Conservation (phyloP, 2,329 filamentous ascomycete genomes). For the Colletotrichum simmondsii region DNA sequence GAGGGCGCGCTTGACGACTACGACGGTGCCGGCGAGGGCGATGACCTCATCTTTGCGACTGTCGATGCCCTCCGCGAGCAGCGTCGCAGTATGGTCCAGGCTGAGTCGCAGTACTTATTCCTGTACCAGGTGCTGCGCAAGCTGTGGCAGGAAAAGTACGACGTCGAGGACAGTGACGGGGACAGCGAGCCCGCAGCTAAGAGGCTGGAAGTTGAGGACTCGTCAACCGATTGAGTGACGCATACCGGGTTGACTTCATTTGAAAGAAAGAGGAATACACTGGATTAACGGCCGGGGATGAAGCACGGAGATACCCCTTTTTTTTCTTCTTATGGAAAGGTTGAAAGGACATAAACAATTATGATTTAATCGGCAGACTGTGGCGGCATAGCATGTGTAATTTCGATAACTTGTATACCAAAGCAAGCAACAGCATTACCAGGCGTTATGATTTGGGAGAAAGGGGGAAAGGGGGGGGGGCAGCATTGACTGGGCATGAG, state of each 20-base stretch:
- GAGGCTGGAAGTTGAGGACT: constrained; percentile 62
- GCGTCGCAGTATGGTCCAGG: constrained; percentile 95
- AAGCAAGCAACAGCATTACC: constrained; percentile 7
- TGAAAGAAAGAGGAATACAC: no score
- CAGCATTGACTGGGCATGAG: not conserved
- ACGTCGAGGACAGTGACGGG: constrained; percentile 46
- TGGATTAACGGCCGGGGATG: not conserved
- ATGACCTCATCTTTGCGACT: constrained; percentile 79
- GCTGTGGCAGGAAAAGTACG: constrained; percentile 76
- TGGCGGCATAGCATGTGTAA: constrained; percentile 15
- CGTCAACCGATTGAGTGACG: constrained; percentile 47
- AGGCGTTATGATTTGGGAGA: constrained; percentile 10
- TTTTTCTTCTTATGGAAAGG: not conserved
- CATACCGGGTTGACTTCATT: not conserved
- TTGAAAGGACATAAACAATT: not conserved
- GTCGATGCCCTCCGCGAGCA: constrained; percentile 88
- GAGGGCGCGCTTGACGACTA: constrained; percentile 72
- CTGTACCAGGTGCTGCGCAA: constrained; percentile 88
- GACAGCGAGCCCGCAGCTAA: constrained; percentile 61
- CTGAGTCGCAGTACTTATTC: constrained; percentile 84
- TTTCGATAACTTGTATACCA: constrained; percentile 19
- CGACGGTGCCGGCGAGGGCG: constrained; percentile 43
- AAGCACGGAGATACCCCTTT: not conserved
- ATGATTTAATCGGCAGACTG: constrained; percentile 15
- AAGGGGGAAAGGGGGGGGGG: not conserved